Evolutionary conservation across 2,329 filamentous ascomycete genomes (phyloP).

Genomic region (Penicillium concentricum): DNA sequence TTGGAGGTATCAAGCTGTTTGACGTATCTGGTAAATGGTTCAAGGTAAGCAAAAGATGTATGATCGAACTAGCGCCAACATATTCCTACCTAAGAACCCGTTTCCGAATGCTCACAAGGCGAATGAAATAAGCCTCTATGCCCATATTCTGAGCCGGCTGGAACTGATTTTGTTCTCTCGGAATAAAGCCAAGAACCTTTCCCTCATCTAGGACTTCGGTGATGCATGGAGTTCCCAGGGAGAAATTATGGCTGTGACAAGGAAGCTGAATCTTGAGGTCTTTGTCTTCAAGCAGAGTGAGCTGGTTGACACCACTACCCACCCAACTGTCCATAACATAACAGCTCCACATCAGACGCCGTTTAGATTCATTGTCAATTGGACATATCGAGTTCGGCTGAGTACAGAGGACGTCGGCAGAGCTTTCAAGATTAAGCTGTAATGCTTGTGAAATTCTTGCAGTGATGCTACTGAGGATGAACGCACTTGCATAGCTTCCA

Average conservation of each 20-base stretch:
- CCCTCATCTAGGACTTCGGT: conserved; percentile 23
- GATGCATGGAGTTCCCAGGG: conserved; percentile 22
- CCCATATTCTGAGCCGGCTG: conserved; percentile 15
- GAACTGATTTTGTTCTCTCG: conserved; percentile 2
- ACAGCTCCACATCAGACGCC: conserved; percentile 30
- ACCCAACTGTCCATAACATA: conserved; percentile 29
- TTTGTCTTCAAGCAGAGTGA: conserved; percentile 25
- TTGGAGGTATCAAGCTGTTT: conserved; percentile 42
- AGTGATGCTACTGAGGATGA: conserved; percentile 26
- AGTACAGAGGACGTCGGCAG: conserved; percentile 22
- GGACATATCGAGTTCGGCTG: conserved; percentile 12
- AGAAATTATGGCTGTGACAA: conserved; percentile 27
- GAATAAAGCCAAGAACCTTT: conserved; percentile 19
- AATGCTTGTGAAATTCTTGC: conserved; percentile 29
- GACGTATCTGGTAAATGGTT: conserved; percentile 34
- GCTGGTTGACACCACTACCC: conserved; percentile 28
- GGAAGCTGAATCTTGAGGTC: conserved; percentile 28
- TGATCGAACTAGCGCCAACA: too few relatives aligned
- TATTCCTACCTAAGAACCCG: conserved; percentile 13
- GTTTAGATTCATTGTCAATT: conserved; percentile 21
- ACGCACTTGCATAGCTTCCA: conserved; percentile 29
- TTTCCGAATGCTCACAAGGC: conserved; percentile 16
- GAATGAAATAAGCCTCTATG: conserved; percentile 20
- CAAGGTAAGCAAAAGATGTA: neutral
- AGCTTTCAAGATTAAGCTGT: conserved; percentile 28